Percentiles rank a stretch among this genome's conserved stretches.
These are phyloP conservation scores for Kwoniella shivajii DNA, from an alignment of 1,284 basidiomycete species.

Conservation along the genomic window DNA sequence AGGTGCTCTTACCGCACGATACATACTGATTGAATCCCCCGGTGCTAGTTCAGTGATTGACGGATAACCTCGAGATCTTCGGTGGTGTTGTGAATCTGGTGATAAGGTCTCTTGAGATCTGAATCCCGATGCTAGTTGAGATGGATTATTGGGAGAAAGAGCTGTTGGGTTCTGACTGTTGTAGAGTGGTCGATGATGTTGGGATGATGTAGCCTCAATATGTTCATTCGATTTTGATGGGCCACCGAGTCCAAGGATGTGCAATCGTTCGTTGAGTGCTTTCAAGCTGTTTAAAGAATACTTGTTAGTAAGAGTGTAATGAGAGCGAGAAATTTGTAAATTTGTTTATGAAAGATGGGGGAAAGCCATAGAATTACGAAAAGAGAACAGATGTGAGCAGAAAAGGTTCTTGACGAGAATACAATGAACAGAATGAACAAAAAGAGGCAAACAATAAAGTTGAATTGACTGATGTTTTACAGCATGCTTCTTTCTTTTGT, in stretches of 20 bases:
- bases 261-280: conserved; percentile 30
- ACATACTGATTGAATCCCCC: conserved; percentile 41
- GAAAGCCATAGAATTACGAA: too few relatives aligned
- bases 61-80: conserved; percentile 5
- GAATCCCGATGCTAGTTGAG: conserved; percentile 4
- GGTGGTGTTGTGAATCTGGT: conserved; percentile 3
- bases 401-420: too few relatives aligned
- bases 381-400: too few relatives aligned
- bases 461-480: too few relatives aligned
- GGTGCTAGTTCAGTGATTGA: conserved; percentile 30
- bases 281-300: conserved; percentile 13
- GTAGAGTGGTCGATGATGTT: neutral
- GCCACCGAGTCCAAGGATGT: conserved; percentile 22
- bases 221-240: conserved; percentile 11
- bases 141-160: neutral
- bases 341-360: too few relatives aligned
- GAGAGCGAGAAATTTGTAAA: neutral
- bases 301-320: neutral
- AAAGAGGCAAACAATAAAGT: too few relatives aligned
- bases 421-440: too few relatives aligned
- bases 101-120: conserved; percentile 5
- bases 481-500: too few relatives aligned
- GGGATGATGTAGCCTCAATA: conserved; percentile 2
- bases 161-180: neutral
- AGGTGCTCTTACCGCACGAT: conserved; percentile 25